A percentile compares a stretch with the other conserved stretches of the same genome.
These are phyloP conservation scores for Elsinoe necatrix DNA, from an alignment of 2,329 filamentous ascomycete genomes.

Conservation along the genomic window DNA sequence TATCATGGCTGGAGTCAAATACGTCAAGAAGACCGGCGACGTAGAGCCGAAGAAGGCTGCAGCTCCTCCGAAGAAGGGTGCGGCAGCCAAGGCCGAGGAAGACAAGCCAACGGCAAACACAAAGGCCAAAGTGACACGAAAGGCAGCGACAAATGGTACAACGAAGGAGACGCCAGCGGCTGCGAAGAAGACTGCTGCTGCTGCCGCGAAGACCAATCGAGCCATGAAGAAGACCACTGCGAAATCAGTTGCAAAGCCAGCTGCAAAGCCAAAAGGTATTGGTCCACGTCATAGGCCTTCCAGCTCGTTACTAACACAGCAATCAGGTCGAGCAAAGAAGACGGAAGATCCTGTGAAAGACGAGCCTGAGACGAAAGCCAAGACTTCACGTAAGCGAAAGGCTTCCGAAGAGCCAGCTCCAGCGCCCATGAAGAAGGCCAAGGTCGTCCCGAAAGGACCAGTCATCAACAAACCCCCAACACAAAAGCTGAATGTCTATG, in stretches of 20 bases:
- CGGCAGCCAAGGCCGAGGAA: conserved; percentile 17
- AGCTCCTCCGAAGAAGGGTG: conserved; percentile 15
- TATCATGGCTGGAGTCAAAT: conserved; percentile 26
- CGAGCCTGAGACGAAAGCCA: conserved; percentile 17
- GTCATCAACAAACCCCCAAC: conserved; percentile 58
- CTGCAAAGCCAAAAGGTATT: conserved; percentile 17
- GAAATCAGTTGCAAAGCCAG: conserved; percentile 14
- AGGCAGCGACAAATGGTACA: conserved; percentile 26
- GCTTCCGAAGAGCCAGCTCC: conserved; percentile 20
- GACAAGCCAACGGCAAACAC: conserved; percentile 25
- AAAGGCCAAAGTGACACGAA: conserved; percentile 25
- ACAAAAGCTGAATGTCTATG: conserved; percentile 61
- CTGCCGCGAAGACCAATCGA: conserved; percentile 18
- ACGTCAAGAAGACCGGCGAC: conserved; percentile 24
- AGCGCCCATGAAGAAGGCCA: conserved; percentile 22
- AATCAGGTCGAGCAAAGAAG: conserved; percentile 1
- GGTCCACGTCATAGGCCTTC: neutral
- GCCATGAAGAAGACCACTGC: conserved; percentile 15
- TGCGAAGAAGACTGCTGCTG: conserved; percentile 23
- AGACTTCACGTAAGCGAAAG: conserved; percentile 20
- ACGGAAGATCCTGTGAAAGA: conserved; percentile 14
- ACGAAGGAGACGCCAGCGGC: conserved; percentile 18
- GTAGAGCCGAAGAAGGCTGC: conserved; percentile 20
- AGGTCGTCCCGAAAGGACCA: conserved; percentile 21
- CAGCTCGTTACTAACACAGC: neutral